Percentiles rank a stretch among this genome's conserved stretches.
Evolutionary conservation across 2,329 filamentous ascomycete species (phyloP).

Genomic region (Elsinoe fawcettii): DNA sequence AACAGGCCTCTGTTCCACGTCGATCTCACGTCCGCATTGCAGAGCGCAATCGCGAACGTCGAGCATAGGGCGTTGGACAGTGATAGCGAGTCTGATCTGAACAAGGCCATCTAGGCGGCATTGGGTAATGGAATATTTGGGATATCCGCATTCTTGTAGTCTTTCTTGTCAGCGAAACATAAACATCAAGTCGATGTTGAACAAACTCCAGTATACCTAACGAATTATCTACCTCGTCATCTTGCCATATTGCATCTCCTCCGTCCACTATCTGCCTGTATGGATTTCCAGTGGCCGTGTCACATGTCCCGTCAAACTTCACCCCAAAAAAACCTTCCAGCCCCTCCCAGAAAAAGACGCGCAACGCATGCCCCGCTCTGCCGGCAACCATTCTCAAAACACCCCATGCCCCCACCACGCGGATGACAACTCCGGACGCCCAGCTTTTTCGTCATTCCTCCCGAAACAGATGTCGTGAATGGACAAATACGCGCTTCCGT

Average conservation of each 20-base stretch:
- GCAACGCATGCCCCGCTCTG: neutral
- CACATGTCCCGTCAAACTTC: no score
- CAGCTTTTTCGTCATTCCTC: neutral
- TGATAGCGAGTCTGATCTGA: slow-evolving; percentile 10
- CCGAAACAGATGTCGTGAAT: neutral
- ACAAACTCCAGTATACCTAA: neutral
- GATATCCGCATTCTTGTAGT: no score
- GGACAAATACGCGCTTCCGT: slow-evolving; percentile 21
- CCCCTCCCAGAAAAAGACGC: neutral
- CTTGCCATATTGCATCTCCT: neutral
- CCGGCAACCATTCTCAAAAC: neutral
- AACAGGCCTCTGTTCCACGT: slow-evolving; percentile 91
- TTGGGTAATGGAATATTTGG: neutral
- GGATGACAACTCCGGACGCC: neutral
- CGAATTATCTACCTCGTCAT: neutral
- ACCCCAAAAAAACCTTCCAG: no score
- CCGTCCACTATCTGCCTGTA: no score
- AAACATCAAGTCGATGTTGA: neutral
- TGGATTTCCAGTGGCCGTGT: no score
- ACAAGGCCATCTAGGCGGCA: neutral
- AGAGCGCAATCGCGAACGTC: slow-evolving; percentile 76
- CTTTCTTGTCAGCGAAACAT: no score
- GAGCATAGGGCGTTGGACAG: slow-evolving; percentile 33
- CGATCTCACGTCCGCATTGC: slow-evolving; percentile 79
- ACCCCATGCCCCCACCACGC: neutral